Base-by-base conservation (phyloP, 2,329 filamentous ascomycete genomes). In the Anthostomella pinea region DNA sequence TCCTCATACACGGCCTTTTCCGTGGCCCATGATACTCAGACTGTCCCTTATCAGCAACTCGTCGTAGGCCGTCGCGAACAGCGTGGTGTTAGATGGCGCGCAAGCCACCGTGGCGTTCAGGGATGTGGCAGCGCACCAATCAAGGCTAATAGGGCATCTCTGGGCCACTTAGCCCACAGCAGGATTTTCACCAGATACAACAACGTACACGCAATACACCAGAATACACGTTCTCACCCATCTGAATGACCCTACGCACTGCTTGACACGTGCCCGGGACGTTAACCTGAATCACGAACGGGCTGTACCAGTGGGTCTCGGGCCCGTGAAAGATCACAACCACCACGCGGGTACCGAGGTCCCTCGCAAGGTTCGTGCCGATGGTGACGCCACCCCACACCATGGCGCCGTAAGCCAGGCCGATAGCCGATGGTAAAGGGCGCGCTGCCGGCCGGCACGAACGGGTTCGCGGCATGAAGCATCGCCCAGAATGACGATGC, bases 351-450 rank as follows among this genome's bases (percentile, higher is more conserved):
- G 21, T 13, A 13, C 32, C 32, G 11, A 80, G 60, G 51, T 81
- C 77, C 49, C 75, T 62, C 8, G 77, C 76, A 20, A 76, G 52
- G 55, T 81, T 81, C 10, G 75, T 77, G 24, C 63, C 67, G 46
- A 79, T 71, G 9, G 71, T 75, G 30, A 74, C 64, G 38, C 64
- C 63, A 3, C 71, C 74, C 73, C 75, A 79, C 26, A 76, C 63
- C 63, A 72, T 72, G 43, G 53, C 59, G 3, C 63, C 72, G 53
- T 77, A 79, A 5, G 66, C 74, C 4, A 79, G 49, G 8, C 77
- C 76, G 46, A 80, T 79, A 49, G 8, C 77, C 76, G 46, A 80
- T 79, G 22, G 70, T 64, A 44, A 75, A 76, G 4, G 74, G 73
- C 1, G 68, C 69, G 16, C 59, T 57, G 8, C 59, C 38, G 5